Conservation (phyloP, 345 rosid species). For the Turnera subulata region DNA sequence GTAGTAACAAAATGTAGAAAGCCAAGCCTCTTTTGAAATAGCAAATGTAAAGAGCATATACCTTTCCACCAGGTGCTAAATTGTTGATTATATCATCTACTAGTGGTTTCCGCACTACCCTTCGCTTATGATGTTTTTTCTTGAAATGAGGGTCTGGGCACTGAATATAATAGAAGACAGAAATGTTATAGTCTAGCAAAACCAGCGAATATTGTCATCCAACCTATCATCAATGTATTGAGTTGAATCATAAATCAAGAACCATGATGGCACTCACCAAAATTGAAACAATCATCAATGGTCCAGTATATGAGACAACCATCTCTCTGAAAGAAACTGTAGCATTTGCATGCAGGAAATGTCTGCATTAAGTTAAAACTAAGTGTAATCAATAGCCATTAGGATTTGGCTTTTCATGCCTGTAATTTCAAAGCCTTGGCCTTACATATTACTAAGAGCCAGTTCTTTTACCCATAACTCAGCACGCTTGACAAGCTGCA, state of each 20-base stretch:
- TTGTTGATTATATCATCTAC: constrained; percentile 53
- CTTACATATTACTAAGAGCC: constrained; percentile 71
- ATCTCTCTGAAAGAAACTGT: constrained; percentile 61
- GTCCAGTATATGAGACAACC: constrained; percentile 69
- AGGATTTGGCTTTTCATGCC: neutral
- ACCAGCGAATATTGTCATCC: neutral
- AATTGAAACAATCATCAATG: constrained; percentile 73
- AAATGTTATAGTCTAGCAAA: constrained; percentile 3
- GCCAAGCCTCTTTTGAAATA: neutral
- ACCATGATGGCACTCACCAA: constrained; percentile 44
- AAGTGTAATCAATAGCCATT: constrained; percentile 13
- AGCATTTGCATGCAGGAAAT: constrained; percentile 82
- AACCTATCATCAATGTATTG: neutral
- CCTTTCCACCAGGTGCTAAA: constrained; percentile 77
- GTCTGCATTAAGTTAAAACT: constrained; percentile 48
- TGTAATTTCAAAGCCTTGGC: neutral
- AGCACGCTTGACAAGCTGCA: constrained; percentile 83
- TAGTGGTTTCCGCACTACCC: constrained; percentile 77
- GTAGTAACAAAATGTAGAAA: no score
- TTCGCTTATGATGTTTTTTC: constrained; percentile 86
- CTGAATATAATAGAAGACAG: constrained; percentile 35
- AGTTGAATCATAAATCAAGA: neutral
- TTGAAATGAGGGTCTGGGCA: constrained; percentile 98
- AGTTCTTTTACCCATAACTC: constrained; percentile 74
- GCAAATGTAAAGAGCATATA: constrained; percentile 18